Conservation (phyloP, 345 rosid species). For the Camelina hispida region DNA sequence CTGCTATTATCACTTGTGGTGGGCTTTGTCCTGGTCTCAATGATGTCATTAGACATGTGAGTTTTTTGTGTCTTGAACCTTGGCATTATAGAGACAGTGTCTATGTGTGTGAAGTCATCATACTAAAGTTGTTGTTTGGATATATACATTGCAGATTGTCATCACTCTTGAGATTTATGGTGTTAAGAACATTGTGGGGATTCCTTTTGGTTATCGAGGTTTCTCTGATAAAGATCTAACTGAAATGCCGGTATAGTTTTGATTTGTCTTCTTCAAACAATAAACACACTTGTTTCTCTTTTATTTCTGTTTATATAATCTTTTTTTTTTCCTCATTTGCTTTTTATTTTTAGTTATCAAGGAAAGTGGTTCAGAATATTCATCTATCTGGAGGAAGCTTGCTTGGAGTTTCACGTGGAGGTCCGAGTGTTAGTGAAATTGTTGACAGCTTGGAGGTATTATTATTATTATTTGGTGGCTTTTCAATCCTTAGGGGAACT, state of each 20-base stretch:
- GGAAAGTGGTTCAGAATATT: conserved; percentile 94
- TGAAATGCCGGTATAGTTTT: conserved; percentile 73
- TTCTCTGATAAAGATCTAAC: conserved; percentile 70
- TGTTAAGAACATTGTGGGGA: conserved; percentile 90
- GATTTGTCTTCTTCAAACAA: background rate
- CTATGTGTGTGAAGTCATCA: background rate
- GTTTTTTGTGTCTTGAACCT: conserved; percentile 17
- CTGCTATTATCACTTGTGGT: conserved; percentile 94
- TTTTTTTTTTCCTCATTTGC: background rate
- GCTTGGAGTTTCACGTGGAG: conserved; percentile 77
- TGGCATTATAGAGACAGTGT: background rate
- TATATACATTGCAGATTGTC: conserved; percentile 68
- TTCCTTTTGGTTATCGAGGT: conserved; percentile 95
- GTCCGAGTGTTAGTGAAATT: conserved; percentile 71
- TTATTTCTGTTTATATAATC: conserved; percentile 1
- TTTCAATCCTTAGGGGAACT: background rate
- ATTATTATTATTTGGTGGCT: conserved; percentile 3
- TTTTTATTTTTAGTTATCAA: conserved; percentile 66
- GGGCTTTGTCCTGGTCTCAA: conserved; percentile 97
- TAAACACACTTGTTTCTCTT: background rate
- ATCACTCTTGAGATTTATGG: conserved; percentile 97
- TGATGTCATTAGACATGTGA: conserved; percentile 89
- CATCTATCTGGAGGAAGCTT: conserved; percentile 99
- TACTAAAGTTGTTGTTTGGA: background rate
- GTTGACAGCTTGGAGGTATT: conserved; percentile 80